Percentiles rank a stretch among this genome's conserved stretches.
phyloP scores from a whole-genome alignment of 768 basidiomycete species.

The Pholiota conissans region DNA sequence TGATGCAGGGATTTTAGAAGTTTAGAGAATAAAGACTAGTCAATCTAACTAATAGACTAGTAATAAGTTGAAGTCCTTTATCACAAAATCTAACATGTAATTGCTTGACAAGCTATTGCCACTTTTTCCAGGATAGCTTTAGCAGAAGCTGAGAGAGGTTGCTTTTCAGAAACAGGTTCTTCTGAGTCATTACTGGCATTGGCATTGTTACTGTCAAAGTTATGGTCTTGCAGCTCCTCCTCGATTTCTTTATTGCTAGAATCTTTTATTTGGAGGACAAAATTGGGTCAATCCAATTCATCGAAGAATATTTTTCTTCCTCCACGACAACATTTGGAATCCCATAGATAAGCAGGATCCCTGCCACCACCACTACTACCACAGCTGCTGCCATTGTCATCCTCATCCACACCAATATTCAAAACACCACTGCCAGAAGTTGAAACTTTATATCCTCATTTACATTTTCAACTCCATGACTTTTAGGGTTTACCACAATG shows the following conservation, averaged over 20 bases:
- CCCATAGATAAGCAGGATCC: not conserved
- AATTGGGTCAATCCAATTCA: not conserved
- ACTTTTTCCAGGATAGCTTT: not conserved
- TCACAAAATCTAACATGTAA: too few relatives aligned
- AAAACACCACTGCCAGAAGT: too few relatives aligned
- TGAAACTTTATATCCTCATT: too few relatives aligned
- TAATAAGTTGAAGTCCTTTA: too few relatives aligned
- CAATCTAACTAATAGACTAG: too few relatives aligned
- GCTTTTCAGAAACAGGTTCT: not conserved
- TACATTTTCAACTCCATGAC: too few relatives aligned
- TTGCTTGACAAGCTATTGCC: not conserved
- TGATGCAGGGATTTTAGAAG: too few relatives aligned
- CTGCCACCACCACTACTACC: not conserved
- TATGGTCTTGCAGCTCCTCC: not conserved
- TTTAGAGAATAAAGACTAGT: too few relatives aligned
- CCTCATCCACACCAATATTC: too few relatives aligned
- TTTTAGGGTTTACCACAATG: too few relatives aligned
- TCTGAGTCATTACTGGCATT: too few relatives aligned
- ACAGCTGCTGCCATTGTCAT: too few relatives aligned
- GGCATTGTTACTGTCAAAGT: not conserved
- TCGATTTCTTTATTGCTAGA: not conserved
- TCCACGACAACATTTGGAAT: not conserved
- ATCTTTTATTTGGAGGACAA: not conserved
- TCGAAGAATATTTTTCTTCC: not conserved
- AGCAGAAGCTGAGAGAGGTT: not conserved